These are phyloP conservation scores for Cadophora luteo-olivacea DNA, from an alignment of 2,329 filamentous ascomycete genomes.

Conservation along the genomic window DNA sequence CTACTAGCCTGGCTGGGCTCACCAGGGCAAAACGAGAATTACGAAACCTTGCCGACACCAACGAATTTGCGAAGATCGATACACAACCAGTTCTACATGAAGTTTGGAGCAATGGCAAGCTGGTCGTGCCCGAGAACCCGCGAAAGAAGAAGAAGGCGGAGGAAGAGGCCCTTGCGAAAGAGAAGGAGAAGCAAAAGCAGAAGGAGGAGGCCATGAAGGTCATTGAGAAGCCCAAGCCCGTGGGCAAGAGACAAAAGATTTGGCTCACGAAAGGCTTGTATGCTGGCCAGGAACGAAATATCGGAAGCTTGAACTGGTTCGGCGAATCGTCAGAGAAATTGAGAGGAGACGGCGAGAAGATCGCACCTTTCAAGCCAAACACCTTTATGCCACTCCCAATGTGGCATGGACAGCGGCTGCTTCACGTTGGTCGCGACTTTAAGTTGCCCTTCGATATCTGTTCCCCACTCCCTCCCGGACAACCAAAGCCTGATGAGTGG, in stretches of 20 bases:
- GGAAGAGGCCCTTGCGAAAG: conserved; percentile 41
- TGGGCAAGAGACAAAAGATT: conserved; percentile 39
- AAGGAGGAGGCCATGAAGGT: conserved; percentile 28
- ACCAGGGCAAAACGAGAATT: conserved; percentile 62
- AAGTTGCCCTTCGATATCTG: conserved; percentile 90
- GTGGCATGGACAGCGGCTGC: conserved; percentile 73
- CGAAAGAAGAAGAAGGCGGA: conserved; percentile 44
- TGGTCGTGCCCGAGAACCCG: conserved; percentile 51
- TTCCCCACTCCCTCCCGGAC: conserved; percentile 81
- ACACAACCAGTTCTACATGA: conserved; percentile 62
- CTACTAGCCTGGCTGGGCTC: conserved; percentile 44
- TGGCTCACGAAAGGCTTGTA: conserved; percentile 87
- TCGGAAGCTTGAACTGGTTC: conserved; percentile 36
- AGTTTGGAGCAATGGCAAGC: conserved; percentile 71
- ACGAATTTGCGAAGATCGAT: conserved; percentile 66
- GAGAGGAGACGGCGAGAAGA: conserved; percentile 57
- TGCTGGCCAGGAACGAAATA: conserved; percentile 70
- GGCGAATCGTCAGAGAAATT: conserved; percentile 45
- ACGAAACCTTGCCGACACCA: conserved; percentile 64
- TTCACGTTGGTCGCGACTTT: conserved; percentile 80
- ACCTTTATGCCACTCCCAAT: conserved; percentile 75
- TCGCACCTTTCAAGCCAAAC: conserved; percentile 59
- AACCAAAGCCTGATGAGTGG: conserved; percentile 94
- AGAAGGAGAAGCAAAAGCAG: conserved; percentile 8
- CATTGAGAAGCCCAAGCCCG: conserved; percentile 26